phyloP scores from a whole-genome alignment of 2,329 filamentous ascomycete genomes.

The Dryadomyces quercus-mongolicae region DNA sequence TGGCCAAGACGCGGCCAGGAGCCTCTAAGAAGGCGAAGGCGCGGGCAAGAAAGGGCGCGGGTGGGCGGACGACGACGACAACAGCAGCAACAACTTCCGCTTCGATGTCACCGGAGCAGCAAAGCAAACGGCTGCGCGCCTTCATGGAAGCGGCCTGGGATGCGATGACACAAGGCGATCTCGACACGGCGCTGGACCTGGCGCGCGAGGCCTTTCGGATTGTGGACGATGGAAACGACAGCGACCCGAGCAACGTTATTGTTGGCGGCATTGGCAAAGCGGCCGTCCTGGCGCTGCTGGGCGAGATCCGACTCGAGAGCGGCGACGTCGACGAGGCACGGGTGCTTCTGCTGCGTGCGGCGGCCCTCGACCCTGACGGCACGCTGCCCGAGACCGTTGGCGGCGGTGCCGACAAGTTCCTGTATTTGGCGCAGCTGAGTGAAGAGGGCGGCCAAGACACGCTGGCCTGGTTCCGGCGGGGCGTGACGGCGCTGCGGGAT shows the following conservation, averaged over 20 bases:
- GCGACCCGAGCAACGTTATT: slow-evolving; percentile 4
- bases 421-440: slow-evolving; percentile 86
- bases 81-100: neutral
- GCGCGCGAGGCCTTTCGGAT: slow-evolving; percentile 30
- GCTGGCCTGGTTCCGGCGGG: slow-evolving; percentile 55
- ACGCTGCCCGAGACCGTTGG: slow-evolving; percentile 56
- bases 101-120: neutral
- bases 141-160: slow-evolving; percentile 20
- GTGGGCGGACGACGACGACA: neutral
- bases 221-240: slow-evolving; percentile 24
- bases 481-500: slow-evolving; percentile 58
- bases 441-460: slow-evolving; percentile 55
- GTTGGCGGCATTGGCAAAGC: slow-evolving; percentile 24
- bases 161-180: slow-evolving; percentile 22
- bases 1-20: slow-evolving; percentile 12
- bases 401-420: slow-evolving; percentile 83
- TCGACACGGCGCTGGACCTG: slow-evolving; percentile 15
- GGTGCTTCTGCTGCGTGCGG: slow-evolving; percentile 59
- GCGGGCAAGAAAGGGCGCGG: slow-evolving; percentile 5
- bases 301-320: slow-evolving; percentile 69
- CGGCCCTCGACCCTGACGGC: slow-evolving; percentile 66
- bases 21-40: slow-evolving; percentile 9
- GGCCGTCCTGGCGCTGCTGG: slow-evolving; percentile 61
- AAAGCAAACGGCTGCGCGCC: slow-evolving; percentile 11
- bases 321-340: slow-evolving; percentile 70